These are phyloP conservation scores for Mariannaea elegans DNA, from an alignment of 2,329 filamentous ascomycete genomes.

Conservation along the genomic window DNA sequence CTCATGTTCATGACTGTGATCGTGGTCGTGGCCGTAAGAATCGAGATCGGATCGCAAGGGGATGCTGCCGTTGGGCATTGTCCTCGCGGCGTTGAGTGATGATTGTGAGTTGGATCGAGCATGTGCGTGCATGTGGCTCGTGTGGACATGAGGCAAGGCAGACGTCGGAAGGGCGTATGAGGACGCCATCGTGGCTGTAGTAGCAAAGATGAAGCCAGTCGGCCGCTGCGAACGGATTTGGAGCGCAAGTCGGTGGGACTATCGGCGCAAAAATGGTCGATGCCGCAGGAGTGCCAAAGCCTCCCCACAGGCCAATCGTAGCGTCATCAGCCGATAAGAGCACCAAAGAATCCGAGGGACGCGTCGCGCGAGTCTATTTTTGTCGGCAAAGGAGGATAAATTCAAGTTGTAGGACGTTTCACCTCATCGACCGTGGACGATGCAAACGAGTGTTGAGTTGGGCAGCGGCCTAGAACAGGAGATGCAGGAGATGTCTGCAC, in stretches of 20 bases:
- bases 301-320: constrained; percentile 35
- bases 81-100: constrained; percentile 51
- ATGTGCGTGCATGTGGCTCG: constrained; percentile 53
- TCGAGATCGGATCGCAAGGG: constrained; percentile 45
- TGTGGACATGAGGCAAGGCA: constrained; percentile 58
- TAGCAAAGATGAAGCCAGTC: constrained; percentile 7
- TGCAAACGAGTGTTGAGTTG: constrained; percentile 25
- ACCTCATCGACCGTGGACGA: constrained; percentile 16
- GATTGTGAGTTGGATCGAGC: constrained; percentile 50
- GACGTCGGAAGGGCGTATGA: constrained; percentile 64
- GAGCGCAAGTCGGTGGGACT: constrained; percentile 25
- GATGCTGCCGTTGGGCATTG: constrained; percentile 46
- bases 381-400: constrained; percentile 9
- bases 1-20: constrained; percentile 35
- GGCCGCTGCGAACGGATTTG: constrained; percentile 5
- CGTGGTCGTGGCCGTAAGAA: constrained; percentile 40
- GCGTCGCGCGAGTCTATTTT: constrained; percentile 20
- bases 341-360: constrained; percentile 13
- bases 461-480: constrained; percentile 27
- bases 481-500: constrained; percentile 29
- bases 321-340: constrained; percentile 36
- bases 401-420: constrained; percentile 31
- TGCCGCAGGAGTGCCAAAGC: constrained; percentile 28
- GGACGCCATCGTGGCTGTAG: constrained; percentile 53
- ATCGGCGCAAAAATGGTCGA: constrained; percentile 31